Base-by-base conservation (phyloP, 129 eudicot genomes). In the Chrysanthemum seticuspe region DNA sequence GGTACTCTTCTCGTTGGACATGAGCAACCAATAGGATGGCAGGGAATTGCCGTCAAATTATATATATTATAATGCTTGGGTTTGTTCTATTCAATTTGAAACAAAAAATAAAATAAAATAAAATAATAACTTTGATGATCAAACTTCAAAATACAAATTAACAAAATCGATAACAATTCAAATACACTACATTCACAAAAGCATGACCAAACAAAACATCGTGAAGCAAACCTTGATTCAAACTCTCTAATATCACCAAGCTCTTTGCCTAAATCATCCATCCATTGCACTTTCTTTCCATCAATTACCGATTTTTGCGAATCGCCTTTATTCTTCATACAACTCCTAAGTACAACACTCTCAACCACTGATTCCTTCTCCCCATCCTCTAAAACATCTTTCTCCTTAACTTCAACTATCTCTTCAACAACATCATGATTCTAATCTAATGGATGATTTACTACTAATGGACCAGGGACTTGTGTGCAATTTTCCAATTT, bases 171-270 rank as follows among this genome's bases (percentile, higher is more conserved):
- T 23, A 65, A 52, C 1, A 40, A 65, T 23, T 34, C 47, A 74
- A 65, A 74, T 64, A 13, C 29, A 44, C 8, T 44, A 74, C 68
- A 72, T 63, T 62, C 60, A 71, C 68, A 71, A 57, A 70, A 52
- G 19, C 8, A 68, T 0, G 10, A 74, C 34, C 12, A 71, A 62
- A 54, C 23, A 70, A 36, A 16, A 48, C 13, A 55, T 16, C 36
- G 11, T 31, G 50, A 27, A 71, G 1, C 73, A 1, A 62, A 91
- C 97, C 96, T 91, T 80, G 93, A 91, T 82, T 91, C 97, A 78
- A 88, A 91, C 74, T 88, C 97, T 72, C 74, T 85, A 79, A 88
- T 78, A 80, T 91, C 87, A 81, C 76, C 96, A 85, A 91, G 97
- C 68, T 87, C 65, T 82, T 88, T 86, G 56, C 97, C 97, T 53